Conservation (phyloP, 2,329 filamentous ascomycete genomes). For the Fusarium proliferatum region DNA sequence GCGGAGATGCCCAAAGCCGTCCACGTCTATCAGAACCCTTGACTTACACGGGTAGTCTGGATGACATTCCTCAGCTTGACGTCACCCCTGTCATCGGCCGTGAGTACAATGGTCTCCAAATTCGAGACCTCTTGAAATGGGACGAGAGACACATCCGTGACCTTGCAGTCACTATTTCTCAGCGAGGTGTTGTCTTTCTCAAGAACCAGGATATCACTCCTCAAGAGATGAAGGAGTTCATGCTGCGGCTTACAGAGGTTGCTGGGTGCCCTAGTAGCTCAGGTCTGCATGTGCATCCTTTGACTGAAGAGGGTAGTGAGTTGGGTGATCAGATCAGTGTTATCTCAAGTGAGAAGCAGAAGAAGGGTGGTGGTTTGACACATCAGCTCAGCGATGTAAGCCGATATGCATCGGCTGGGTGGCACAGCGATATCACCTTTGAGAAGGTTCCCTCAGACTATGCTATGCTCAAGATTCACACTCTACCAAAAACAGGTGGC, state of each 20-base stretch:
- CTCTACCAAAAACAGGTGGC: slow-evolving; percentile 66
- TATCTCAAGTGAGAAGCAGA: slow-evolving; percentile 66
- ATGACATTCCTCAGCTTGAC: slow-evolving; percentile 51
- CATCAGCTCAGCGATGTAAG: slow-evolving; percentile 62
- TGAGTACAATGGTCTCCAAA: slow-evolving; percentile 56
- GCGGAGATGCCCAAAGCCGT: slow-evolving; percentile 47
- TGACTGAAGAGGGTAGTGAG: slow-evolving; percentile 63
- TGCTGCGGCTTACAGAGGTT: slow-evolving; percentile 49
- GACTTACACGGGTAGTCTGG: slow-evolving; percentile 55
- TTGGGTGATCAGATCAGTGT: slow-evolving; percentile 66
- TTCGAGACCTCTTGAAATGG: slow-evolving; percentile 49
- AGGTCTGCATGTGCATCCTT: slow-evolving; percentile 64
- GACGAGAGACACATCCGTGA: slow-evolving; percentile 63
- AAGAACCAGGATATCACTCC: slow-evolving; percentile 52
- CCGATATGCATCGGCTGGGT: slow-evolving; percentile 57
- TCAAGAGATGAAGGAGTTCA: slow-evolving; percentile 52
- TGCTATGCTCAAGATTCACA: slow-evolving; percentile 66
- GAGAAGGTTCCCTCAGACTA: slow-evolving; percentile 70
- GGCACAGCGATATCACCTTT: slow-evolving; percentile 68
- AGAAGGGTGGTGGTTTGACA: slow-evolving; percentile 64
- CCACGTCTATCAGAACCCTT: slow-evolving; percentile 50
- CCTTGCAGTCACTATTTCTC: slow-evolving; percentile 62
- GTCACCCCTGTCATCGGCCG: slow-evolving; percentile 63
- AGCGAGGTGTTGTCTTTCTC: slow-evolving; percentile 53
- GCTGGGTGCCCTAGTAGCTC: slow-evolving; percentile 58